These are phyloP conservation scores for Meredithiella fracta DNA, from an alignment of 2,329 filamentous ascomycete genomes.

Conservation along the genomic window DNA sequence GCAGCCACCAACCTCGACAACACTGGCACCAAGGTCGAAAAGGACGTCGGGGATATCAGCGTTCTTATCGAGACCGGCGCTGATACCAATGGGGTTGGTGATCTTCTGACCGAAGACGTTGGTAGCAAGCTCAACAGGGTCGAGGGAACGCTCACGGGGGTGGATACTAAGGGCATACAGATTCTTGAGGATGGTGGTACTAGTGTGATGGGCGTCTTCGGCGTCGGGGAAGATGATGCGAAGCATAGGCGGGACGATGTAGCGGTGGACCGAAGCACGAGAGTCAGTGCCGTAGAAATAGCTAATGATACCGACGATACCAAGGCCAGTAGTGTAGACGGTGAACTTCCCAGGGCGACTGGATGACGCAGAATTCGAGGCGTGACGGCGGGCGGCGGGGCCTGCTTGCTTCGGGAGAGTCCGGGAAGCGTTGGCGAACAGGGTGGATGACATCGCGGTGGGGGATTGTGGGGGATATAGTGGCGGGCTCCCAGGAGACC, in stretches of 20 bases:
- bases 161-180: conserved; percentile 62
- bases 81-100: conserved; percentile 79
- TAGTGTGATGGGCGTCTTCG: conserved; percentile 81
- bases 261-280: conserved; percentile 52
- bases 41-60: conserved; percentile 74
- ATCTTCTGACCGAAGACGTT: conserved; percentile 61
- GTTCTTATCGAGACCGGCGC: conserved; percentile 90
- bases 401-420: conserved; percentile 7
- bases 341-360: conserved; percentile 23
- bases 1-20: conserved; percentile 85
- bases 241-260: conserved; percentile 47
- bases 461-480: neutral
- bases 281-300: conserved; percentile 64
- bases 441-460: conserved; percentile 14
- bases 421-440: conserved; percentile 14
- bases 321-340: conserved; percentile 26
- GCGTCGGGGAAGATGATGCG: conserved; percentile 55
- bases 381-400: conserved; percentile 20
- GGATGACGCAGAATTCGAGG: conserved; percentile 20
- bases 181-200: conserved; percentile 52
- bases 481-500: neutral
- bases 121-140: conserved; percentile 25
- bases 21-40: conserved; percentile 65
- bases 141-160: conserved; percentile 53
- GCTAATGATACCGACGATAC: conserved; percentile 27